These are phyloP conservation scores for Verticillium tricorpus DNA, from an alignment of 2,329 filamentous ascomycete species.

Conservation along the genomic window DNA sequence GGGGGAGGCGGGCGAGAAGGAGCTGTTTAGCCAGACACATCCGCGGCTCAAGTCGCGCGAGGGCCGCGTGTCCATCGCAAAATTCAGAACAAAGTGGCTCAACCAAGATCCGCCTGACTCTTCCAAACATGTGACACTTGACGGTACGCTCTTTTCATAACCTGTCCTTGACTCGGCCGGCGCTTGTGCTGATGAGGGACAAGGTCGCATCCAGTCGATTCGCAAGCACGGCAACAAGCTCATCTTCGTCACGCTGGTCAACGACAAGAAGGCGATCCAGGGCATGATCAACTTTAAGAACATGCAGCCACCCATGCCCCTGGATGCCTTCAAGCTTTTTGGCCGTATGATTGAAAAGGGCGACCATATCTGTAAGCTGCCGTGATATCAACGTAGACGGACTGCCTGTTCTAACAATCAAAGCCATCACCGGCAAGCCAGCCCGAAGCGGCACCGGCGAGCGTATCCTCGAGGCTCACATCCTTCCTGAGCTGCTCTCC, in stretches of 20 bases:
- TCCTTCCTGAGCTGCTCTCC: slow-evolving; percentile 67
- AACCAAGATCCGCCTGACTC: background rate
- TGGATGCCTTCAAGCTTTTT: slow-evolving; percentile 51
- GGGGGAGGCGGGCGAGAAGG: slow-evolving; percentile 4
- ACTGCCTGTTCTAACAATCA: slow-evolving; percentile 6
- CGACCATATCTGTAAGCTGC: slow-evolving; percentile 72
- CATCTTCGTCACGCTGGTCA: slow-evolving; percentile 76
- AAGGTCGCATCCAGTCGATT: slow-evolving; percentile 70
- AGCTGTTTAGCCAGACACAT: slow-evolving; percentile 8
- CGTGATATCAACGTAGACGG: slow-evolving; percentile 1
- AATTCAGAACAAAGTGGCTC: slow-evolving; percentile 8
- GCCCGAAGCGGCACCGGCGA: slow-evolving; percentile 69
- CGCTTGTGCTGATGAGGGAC: slow-evolving; percentile 20
- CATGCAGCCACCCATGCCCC: slow-evolving; percentile 29
- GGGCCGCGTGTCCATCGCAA: slow-evolving; percentile 9
- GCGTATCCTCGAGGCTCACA: slow-evolving; percentile 64
- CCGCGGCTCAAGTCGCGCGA: slow-evolving; percentile 11
- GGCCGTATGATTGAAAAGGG: slow-evolving; percentile 68
- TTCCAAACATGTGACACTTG: slow-evolving; percentile 13
- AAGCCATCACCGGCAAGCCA: slow-evolving; percentile 67
- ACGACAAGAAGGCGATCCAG: slow-evolving; percentile 70
- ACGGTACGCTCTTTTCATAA: slow-evolving; percentile 16
- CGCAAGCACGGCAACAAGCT: slow-evolving; percentile 72
- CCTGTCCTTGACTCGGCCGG: slow-evolving; percentile 7
- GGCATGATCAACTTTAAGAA: slow-evolving; percentile 64